Evolutionary conservation across 2,329 filamentous ascomycete genomes (phyloP).

Genomic region (Paracoccidioides brasiliensis): DNA sequence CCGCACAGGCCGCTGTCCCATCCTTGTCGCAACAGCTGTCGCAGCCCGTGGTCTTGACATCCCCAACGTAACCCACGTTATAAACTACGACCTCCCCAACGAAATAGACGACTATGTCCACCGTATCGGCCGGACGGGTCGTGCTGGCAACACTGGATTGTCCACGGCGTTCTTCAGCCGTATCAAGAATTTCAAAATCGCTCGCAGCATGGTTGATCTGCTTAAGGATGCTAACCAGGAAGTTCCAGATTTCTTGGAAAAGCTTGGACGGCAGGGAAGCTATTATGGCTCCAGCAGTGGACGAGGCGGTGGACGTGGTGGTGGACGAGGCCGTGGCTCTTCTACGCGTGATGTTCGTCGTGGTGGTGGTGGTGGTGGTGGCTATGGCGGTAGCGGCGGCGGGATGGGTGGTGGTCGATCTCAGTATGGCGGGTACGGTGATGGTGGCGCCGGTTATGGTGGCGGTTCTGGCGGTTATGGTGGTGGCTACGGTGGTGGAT

Average conservation of each 20-base stretch:
- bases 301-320: slow-evolving; percentile 52
- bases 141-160: slow-evolving; percentile 97
- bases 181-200: slow-evolving; percentile 83
- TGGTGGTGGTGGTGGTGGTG: slow-evolving; percentile 46
- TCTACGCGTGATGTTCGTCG: slow-evolving; percentile 87
- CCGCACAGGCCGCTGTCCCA: slow-evolving; percentile 88
- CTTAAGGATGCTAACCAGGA: slow-evolving; percentile 99
- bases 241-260: slow-evolving; percentile 85
- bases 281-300: slow-evolving; percentile 60
- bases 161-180: slow-evolving; percentile 99
- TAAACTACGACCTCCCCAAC: slow-evolving; percentile 99
- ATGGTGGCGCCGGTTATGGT: slow-evolving; percentile 20
- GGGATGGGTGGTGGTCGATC: slow-evolving; percentile 21
- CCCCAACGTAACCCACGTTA: slow-evolving; percentile 88
- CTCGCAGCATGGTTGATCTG: slow-evolving; percentile 90
- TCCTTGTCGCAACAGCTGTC: slow-evolving; percentile 91
- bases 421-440: slow-evolving; percentile 19
- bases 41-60: slow-evolving; percentile 88
- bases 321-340: slow-evolving; percentile 49
- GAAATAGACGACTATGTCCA: slow-evolving; percentile 99
- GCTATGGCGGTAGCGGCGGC: slow-evolving; percentile 24
- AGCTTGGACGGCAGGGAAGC: slow-evolving; percentile 86
- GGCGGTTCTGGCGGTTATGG: slow-evolving; percentile 18
- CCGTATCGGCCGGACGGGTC: slow-evolving; percentile 98
- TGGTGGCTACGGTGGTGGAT: slow-evolving; percentile 24